These are phyloP conservation scores for Aspergillus jensenii DNA, from an alignment of 2,329 filamentous ascomycete genomes.

Conservation along the genomic window DNA sequence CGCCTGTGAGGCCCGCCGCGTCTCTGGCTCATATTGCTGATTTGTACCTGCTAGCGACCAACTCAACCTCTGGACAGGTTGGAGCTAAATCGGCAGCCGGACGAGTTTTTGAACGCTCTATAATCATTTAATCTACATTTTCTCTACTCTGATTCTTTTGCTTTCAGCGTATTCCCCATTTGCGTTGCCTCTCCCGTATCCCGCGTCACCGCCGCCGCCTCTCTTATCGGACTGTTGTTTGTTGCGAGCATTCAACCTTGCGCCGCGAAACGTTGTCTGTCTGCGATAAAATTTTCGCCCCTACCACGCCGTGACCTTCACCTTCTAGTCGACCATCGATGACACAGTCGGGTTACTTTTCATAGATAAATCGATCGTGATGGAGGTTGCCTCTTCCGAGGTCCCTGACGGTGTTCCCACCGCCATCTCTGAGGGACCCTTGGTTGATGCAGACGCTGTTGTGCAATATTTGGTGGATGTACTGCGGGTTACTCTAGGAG, in stretches of 20 bases:
- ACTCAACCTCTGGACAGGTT: slow-evolving; percentile 9
- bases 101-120: not conserved
- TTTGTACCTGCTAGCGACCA: not conserved
- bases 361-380: slow-evolving; percentile 26
- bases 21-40: slow-evolving; percentile 12
- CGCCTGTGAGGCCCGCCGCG: slow-evolving; percentile 19
- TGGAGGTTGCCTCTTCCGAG: slow-evolving; percentile 41
- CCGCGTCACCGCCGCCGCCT: not conserved
- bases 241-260: slow-evolving; percentile 2
- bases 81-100: not conserved
- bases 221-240: not conserved
- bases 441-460: slow-evolving; percentile 66
- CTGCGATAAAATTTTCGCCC: slow-evolving; percentile 11
- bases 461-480: slow-evolving; percentile 71
- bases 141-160: not conserved
- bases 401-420: slow-evolving; percentile 36
- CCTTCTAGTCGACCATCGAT: slow-evolving; percentile 26
- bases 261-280: slow-evolving; percentile 15
- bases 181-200: not conserved
- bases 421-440: slow-evolving; percentile 27
- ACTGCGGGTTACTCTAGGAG: slow-evolving; percentile 71
- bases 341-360: slow-evolving; percentile 23
- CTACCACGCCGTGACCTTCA: not conserved
- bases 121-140: slow-evolving; percentile 4
- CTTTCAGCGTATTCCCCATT: not conserved